These are phyloP conservation scores for Auriscalpium microsporum DNA, from an alignment of 768 basidiomycete genomes.

Conservation along the genomic window DNA sequence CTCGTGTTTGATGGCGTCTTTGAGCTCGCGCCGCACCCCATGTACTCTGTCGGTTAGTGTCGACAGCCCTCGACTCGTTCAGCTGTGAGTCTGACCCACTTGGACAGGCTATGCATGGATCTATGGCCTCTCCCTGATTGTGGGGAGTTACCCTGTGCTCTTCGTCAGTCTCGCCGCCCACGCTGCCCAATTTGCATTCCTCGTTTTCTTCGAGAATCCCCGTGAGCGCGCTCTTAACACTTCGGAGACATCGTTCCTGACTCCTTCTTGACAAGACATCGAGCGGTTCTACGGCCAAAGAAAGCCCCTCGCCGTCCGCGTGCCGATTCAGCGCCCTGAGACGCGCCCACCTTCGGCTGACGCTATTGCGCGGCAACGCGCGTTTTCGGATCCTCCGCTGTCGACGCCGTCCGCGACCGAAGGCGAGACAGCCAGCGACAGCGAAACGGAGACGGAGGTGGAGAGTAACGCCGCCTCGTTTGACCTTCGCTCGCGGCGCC, in stretches of 20 bases:
- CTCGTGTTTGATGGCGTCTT: conserved; percentile 98
- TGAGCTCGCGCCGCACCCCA: conserved; percentile 86
- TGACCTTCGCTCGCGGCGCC: background rate
- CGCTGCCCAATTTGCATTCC: conserved; percentile 93
- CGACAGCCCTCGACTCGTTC: background rate
- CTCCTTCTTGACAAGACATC: conserved; percentile 51
- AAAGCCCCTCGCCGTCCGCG: conserved; percentile 82
- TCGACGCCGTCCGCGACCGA: conserved; percentile 61
- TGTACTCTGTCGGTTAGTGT: conserved; percentile 80
- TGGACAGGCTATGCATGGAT: conserved; percentile 88
- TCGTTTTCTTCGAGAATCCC: conserved; percentile 94
- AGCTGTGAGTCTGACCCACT: background rate
- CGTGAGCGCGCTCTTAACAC: conserved; percentile 44
- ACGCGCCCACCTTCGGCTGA: conserved; percentile 6
- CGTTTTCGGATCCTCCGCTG: conserved; percentile 12
- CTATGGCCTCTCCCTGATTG: conserved; percentile 88
- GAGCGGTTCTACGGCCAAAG: conserved; percentile 90
- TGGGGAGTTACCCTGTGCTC: conserved; percentile 82
- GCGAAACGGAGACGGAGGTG: conserved; percentile 36
- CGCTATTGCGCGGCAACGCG: conserved; percentile 2
- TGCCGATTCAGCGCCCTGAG: conserved; percentile 39
- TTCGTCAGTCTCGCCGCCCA: conserved; percentile 93
- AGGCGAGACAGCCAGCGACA: conserved; percentile 67
- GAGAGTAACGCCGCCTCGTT: conserved; percentile 8
- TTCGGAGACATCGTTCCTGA: background rate